These are phyloP conservation scores for Metschnikowia peoriensis DNA, from an alignment of 805 yeast species.

Conservation along the genomic window DNA sequence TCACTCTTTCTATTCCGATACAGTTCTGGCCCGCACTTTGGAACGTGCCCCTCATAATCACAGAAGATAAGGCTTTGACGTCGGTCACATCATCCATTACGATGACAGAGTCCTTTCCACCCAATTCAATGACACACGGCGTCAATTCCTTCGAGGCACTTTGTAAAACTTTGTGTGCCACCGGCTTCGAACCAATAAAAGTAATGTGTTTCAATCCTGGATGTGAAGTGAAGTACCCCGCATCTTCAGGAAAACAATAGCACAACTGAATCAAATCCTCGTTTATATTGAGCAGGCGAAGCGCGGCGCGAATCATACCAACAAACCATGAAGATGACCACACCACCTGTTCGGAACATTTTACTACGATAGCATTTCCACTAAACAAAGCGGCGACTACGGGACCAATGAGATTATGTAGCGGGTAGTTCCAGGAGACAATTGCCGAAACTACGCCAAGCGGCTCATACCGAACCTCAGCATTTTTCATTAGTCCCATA, in stretches of 20 bases:
- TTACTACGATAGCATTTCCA: slow-evolving; percentile 88
- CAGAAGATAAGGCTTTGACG: slow-evolving; percentile 55
- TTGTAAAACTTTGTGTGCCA: slow-evolving; percentile 81
- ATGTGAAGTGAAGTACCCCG: slow-evolving; percentile 82
- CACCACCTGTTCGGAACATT: slow-evolving; percentile 93
- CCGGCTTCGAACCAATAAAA: slow-evolving; percentile 93
- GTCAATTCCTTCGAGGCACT: slow-evolving; percentile 87
- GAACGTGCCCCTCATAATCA: slow-evolving; percentile 91
- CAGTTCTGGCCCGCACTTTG: slow-evolving; percentile 98
- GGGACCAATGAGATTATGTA: slow-evolving; percentile 93
- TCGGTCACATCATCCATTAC: slow-evolving; percentile 79
- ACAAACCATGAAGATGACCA: slow-evolving; percentile 89
- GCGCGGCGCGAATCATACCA: slow-evolving; percentile 66
- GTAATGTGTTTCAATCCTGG: slow-evolving; percentile 84
- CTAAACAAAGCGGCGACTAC: slow-evolving; percentile 83
- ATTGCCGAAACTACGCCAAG: slow-evolving; percentile 84
- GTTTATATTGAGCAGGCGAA: slow-evolving; percentile 70
- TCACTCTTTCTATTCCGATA: slow-evolving; percentile 93
- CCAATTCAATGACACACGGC: slow-evolving; percentile 93
- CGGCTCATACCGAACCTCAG: slow-evolving; percentile 93
- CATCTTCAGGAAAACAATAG: slow-evolving; percentile 86
- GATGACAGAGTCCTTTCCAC: slow-evolving; percentile 92
- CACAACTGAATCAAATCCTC: slow-evolving; percentile 84
- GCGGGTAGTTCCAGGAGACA: slow-evolving; percentile 97
- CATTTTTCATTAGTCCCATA: slow-evolving; percentile 80